phyloP scores from a whole-genome alignment of 2,329 filamentous ascomycete genomes.

The Aschersonia sp. region DNA sequence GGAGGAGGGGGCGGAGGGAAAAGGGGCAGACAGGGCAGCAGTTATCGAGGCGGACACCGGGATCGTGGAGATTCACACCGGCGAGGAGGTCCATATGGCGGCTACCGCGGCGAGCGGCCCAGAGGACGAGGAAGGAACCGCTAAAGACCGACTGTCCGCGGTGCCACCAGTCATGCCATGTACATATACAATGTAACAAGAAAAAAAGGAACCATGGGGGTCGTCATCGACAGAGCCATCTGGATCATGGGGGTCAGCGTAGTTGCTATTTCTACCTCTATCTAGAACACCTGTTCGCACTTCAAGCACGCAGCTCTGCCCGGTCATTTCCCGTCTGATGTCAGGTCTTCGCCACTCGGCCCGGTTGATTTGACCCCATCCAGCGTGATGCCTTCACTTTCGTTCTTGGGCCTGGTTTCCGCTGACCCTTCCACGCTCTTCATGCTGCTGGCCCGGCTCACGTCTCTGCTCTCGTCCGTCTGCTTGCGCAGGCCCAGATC shows the following conservation, averaged over 20 bases:
- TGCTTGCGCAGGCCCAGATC: conserved; percentile 54
- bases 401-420: conserved; percentile 1
- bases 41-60: conserved; percentile 9
- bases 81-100: conserved; percentile 18
- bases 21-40: neutral
- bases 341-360: conserved; percentile 19
- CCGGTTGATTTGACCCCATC: conserved; percentile 21
- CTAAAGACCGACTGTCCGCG: neutral
- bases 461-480: conserved; percentile 47
- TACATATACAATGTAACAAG: neutral
- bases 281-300: neutral
- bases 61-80: conserved; percentile 14
- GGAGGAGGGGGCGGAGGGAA: too few relatives aligned
- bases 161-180: neutral
- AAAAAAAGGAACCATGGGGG: too few relatives aligned
- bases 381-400: conserved; percentile 8
- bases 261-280: too few relatives aligned
- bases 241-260: too few relatives aligned
- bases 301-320: neutral
- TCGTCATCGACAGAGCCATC: too few relatives aligned
- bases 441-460: conserved; percentile 62
- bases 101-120: conserved; percentile 19
- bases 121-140: conserved; percentile 18
- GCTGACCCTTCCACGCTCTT: conserved; percentile 19
- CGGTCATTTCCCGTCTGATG: conserved; percentile 3